Base-by-base conservation (phyloP, 2,329 filamentous ascomycete genomes). In the Phaeophleospora eucalypticola region DNA sequence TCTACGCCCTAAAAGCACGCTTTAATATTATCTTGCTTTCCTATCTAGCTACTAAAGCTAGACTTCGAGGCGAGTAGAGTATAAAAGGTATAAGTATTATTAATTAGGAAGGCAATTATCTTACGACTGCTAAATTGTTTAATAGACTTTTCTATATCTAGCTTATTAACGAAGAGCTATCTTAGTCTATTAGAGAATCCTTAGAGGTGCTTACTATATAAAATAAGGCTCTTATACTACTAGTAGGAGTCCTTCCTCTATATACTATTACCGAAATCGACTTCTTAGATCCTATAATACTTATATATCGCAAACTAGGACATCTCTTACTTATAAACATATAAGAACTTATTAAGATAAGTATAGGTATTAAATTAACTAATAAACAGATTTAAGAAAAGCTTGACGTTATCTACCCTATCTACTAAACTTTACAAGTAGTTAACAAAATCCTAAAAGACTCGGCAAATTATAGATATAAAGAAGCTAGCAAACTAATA, bases 1-100 rank as follows among this genome's bases (percentile, higher is more conserved):
- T 36, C 16, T 46, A 46, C 21, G 21, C 43, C 4, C 43, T 19
- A 33, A 19, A 3, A 14, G 17, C 27, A 29, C 36, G 36, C 18
- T 39, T 45, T 32, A 45, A 39, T 37, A 45, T 45, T 34, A 39
- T 45, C 19, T 45, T 27, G 4, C 2, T 45, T 3, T 45, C 19
- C 12, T 45, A 40, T 15, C 43, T 45, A 21, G 29, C 24, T 7
- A 17, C 32, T 16, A 45, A 40, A 19, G 24, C 12, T 2, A 18
- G 27, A 3, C 35, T 40, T 29, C 14, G 12, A 12, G 27, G 36
- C n/a, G n/a, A 10, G n/a, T 45, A 33, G 43, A 40, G 27, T 27
- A 32, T 40, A 29, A 16, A 39, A 17, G 29, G 43, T 33, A 45
- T 45, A 4, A 45, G 20, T 33, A 45, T 45, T 15, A 20, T 45